Percentiles rank a stretch among this genome's conserved stretches.
phyloP scores from a whole-genome alignment of 495 filamentous ascomycete species.

The Penicillium verhagenii region DNA sequence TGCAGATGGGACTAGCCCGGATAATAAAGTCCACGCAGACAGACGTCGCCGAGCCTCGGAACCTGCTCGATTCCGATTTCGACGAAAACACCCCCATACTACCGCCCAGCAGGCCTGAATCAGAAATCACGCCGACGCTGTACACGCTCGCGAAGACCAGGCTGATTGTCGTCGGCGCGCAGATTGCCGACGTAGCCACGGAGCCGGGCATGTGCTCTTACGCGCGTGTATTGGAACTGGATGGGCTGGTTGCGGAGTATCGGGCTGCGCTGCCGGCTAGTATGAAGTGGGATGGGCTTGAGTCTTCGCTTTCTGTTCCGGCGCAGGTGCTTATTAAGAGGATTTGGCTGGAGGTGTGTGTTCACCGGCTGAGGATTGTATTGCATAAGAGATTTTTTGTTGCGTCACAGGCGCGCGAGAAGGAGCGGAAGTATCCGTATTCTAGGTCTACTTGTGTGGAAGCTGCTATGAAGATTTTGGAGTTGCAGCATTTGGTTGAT shows the following conservation, averaged over 20 bases:
- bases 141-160: constrained; percentile 32
- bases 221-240: constrained; percentile 35
- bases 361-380: neutral
- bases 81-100: constrained; percentile 21
- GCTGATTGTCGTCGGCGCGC: constrained; percentile 32
- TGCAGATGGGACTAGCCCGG: constrained; percentile 40
- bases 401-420: neutral
- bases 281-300: neutral
- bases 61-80: constrained; percentile 35
- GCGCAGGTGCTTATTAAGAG: neutral
- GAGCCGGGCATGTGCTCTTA: constrained; percentile 28
- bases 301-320: neutral
- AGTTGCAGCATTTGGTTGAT: constrained; percentile 21
- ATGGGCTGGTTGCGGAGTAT: constrained; percentile 30
- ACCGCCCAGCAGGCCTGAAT: constrained; percentile 30
- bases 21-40: constrained; percentile 27
- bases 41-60: constrained; percentile 41
- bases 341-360: neutral
- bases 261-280: neutral
- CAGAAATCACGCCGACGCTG: constrained; percentile 29
- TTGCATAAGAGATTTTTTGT: constrained; percentile 19
- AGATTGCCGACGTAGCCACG: constrained; percentile 28
- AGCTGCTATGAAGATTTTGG: constrained; percentile 21
- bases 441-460: constrained; percentile 15
- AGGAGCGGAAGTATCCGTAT: neutral